These are phyloP conservation scores for Tetracentron sinense DNA, from an alignment of 164 flowering plant genomes.

Conservation along the genomic window DNA sequence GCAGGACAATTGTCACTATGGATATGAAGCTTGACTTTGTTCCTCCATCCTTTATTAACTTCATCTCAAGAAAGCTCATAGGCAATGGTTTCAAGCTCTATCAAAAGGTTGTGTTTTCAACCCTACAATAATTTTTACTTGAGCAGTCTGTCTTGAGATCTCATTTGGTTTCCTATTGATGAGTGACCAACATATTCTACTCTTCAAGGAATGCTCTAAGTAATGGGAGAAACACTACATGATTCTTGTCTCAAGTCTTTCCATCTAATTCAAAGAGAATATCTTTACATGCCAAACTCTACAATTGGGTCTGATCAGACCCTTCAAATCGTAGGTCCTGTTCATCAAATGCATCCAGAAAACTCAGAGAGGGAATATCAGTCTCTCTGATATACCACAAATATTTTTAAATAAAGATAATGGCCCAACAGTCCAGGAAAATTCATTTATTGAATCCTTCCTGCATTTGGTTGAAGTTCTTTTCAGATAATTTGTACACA, in stretches of 20 bases:
- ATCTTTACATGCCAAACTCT: not conserved
- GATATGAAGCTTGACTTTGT: conserved; percentile 83
- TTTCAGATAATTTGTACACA: no score
- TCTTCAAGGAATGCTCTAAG: not conserved
- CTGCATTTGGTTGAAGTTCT: not conserved
- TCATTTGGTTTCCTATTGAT: not conserved
- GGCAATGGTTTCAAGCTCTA: conserved; percentile 86
- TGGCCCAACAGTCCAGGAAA: not conserved
- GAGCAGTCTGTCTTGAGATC: not conserved
- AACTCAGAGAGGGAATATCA: no score
- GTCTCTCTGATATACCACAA: no score
- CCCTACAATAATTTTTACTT: conserved; percentile 4
- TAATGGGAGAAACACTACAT: not conserved
- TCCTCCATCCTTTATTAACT: conserved; percentile 85
- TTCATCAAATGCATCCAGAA: no score
- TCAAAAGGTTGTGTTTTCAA: conserved; percentile 53
- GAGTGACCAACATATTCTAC: not conserved
- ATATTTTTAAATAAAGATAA: no score
- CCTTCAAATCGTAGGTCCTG: not conserved
- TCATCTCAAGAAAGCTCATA: conserved; percentile 80
- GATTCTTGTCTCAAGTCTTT: not conserved
- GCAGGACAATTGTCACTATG: conserved; percentile 80
- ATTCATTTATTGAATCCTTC: not conserved
- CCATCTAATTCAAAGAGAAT: not conserved
- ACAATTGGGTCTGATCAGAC: not conserved